Evolutionary conservation across 192 early-diverging fungal species (phyloP).

Genomic region (Gigaspora rosea): DNA sequence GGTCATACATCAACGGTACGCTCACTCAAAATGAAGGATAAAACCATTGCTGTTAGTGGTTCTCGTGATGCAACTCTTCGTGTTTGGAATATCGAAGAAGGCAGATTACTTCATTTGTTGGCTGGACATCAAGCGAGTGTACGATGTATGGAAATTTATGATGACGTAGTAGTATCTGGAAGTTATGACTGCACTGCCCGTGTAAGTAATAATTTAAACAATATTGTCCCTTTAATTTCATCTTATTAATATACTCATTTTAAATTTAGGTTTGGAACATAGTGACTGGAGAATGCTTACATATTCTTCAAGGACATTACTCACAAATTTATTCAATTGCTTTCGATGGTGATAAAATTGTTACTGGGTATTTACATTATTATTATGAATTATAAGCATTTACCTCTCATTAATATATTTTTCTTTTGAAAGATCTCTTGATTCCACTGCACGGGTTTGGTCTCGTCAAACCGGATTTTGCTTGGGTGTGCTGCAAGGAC

Average conservation of each 20-base stretch:
- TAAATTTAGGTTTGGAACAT: conserved; percentile 77
- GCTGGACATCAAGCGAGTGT: conserved; percentile 88
- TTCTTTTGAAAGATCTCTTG: conserved; percentile 66
- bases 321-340: conserved; percentile 96
- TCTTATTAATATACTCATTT: not conserved
- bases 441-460: conserved; percentile 93
- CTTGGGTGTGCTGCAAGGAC: conserved; percentile 83
- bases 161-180: conserved; percentile 84
- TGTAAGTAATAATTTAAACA: conserved; percentile 5
- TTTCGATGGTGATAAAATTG: conserved; percentile 79
- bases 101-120: conserved; percentile 72
- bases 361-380: conserved; percentile 55
- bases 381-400: not conserved
- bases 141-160: conserved; percentile 86
- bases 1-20: conserved; percentile 98
- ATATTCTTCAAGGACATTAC: conserved; percentile 82
- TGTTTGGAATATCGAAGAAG: conserved; percentile 82
- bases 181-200: conserved; percentile 92
- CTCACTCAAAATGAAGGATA: conserved; percentile 81
- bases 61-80: conserved; percentile 90
- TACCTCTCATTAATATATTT: not conserved
- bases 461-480: conserved; percentile 76
- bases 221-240: not conserved
- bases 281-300: conserved; percentile 66
- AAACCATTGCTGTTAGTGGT: conserved; percentile 78